Evolutionary conservation across 192 early-diverging fungal genomes (phyloP), one percentile per base, ranked within the genome.

Genomic region (Podila clonocystis): DNA sequence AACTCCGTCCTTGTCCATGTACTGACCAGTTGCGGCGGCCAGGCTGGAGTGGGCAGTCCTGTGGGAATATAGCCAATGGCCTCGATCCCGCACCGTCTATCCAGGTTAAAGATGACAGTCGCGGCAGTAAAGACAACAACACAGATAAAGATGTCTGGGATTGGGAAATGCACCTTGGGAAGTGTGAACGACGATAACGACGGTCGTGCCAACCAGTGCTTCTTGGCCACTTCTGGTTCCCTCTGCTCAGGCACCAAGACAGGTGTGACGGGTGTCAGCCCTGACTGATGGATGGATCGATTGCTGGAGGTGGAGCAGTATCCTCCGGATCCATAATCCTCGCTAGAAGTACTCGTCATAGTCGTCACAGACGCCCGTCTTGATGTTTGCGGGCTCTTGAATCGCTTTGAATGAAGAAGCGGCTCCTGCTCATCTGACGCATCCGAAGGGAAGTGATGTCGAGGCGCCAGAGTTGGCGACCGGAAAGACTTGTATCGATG

Each of bases 71-170:
- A 29, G 15, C 83, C 83, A 19, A 84, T 69, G 19, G 82, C 75
- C 33, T 67, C 63, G n/a, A 84, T 71, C 9, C 31, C 31, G 33
- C 71, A 79, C 45, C n/a, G 22, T 29, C 38, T 60, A 58, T 78
- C 76, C 29, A 84, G 33, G 20, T 82, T 36, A 64, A 80, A 73
- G 19, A 74, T 29, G 20, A 74, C 69, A 5, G 70, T 74, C 26
- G 61, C 73, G 6, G 59, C 65, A 9, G 83, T 84, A 45, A 82
- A 84, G 12, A 84, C 22, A 0, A 84, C 61, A 29, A 84, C 75
- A 61, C 68, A 74, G 8, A 79, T 66, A 30, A 84, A 72, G 45
- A 82, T 74, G 50, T 82, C 76, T 3, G 83, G 83, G 13, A 84
- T 72, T 0, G 78, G 83, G 34, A 78, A 68, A 19, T 83, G 82